Base-by-base conservation (phyloP, 441 rosid genomes). In the Omphalea diandra region DNA sequence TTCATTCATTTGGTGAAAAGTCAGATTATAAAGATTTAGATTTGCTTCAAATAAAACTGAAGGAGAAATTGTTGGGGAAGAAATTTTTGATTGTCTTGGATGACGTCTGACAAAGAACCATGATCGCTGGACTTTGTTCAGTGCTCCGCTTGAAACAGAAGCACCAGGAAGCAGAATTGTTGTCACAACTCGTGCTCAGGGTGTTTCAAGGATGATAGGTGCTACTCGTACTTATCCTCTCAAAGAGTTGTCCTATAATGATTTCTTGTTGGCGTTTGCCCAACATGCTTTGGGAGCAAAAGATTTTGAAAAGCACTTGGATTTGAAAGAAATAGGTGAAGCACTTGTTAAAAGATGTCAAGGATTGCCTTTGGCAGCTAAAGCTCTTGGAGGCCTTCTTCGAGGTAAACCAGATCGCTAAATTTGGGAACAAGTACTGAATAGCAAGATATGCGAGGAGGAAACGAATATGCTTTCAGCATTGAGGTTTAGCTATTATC, bases 21-120 rank as follows among this genome's bases (percentile, higher is more conserved):
- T 2, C 4, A 0, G 0, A 64, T 35, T 20, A n/a, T 5, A 12
- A 10, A 3, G 69, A 71, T 54, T 36, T 76, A 7, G 38, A 71
- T 33, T 32, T 7, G 4, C 71, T 57, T 40, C 81, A 77, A 52
- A 33, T 20, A 5, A 65, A 32, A 26, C 31, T 77, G n/a, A 69
- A 73, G 69, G 70, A 73, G 65, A 52, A 41, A 27, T 22, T 73
- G 27, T 29, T 2, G 22, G 62, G 62, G 6, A 73, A 69, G 40
- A 77, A 69, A 73, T 69, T n/a, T n/a, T n/a, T n/a, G n/a, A n/a
- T n/a, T n/a, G n/a, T n/a, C n/a, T n/a, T n/a, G n/a, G n/a, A n/a
- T n/a, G 76, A 76, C 63, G 73, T 76, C 2, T 76, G 80, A 76
- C 18, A 44, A 73, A 76, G n/a, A 46, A 55, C 3, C 17, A 68